A percentile compares a stretch with the other conserved stretches of the same genome.
These are phyloP conservation scores for Abelmoschus esculentus DNA, from an alignment of 345 rosid genomes.

Conservation along the genomic window DNA sequence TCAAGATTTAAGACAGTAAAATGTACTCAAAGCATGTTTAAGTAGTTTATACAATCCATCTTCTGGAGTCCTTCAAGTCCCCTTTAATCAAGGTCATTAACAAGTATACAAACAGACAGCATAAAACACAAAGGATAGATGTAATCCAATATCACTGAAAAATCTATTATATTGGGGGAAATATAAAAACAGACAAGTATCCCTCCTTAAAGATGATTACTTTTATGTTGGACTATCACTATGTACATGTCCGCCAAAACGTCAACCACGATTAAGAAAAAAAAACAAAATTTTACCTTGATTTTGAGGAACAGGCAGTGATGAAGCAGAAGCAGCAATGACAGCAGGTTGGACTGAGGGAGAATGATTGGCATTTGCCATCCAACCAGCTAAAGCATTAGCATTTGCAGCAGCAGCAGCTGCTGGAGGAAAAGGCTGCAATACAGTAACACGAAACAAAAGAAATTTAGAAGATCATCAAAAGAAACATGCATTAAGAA, in stretches of 20 bases:
- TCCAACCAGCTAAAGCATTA: conserved; percentile 61
- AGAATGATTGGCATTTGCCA: conserved; percentile 68
- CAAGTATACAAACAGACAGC: background rate
- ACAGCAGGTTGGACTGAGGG: conserved; percentile 72
- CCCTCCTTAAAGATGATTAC: background rate
- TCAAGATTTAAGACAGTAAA: background rate
- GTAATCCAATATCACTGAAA: background rate
- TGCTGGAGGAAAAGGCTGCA: conserved; percentile 51
- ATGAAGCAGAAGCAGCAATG: conserved; percentile 54
- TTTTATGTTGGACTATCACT: background rate
- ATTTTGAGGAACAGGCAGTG: conserved; percentile 45
- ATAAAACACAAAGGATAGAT: background rate
- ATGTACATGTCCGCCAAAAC: background rate
- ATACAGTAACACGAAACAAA: conserved; percentile 7
- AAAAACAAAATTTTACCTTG: conserved; percentile 37
- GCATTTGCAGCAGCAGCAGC: conserved; percentile 31
- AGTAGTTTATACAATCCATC: background rate
- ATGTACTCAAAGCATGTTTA: background rate
- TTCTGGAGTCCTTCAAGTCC: too few species aligned
- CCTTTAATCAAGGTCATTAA: too few species aligned
- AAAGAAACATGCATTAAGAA: background rate
- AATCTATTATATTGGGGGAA: background rate
- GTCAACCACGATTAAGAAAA: background rate
- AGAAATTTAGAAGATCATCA: conserved; percentile 1
- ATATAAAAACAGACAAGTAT: background rate